Evolutionary conservation across 2,329 filamentous ascomycete species (phyloP).

Genomic region (Talaromyces marneffei): DNA sequence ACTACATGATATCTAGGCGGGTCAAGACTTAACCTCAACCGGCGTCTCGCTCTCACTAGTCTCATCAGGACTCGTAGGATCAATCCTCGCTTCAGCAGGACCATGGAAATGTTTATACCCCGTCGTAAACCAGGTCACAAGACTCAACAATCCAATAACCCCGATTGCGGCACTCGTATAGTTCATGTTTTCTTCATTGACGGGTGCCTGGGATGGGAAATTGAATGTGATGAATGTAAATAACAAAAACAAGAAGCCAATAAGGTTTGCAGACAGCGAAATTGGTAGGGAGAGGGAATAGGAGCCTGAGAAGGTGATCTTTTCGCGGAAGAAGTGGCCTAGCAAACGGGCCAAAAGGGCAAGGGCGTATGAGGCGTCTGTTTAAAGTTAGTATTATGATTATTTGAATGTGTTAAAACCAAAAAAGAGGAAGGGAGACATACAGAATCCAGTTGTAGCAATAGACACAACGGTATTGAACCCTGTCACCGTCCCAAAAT

Average conservation of each 20-base stretch:
- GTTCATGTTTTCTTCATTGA: constrained; percentile 53
- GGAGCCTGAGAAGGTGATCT: constrained; percentile 23
- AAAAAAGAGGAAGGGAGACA: constrained; percentile 17
- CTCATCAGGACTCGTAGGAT: not conserved
- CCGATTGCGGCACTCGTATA: constrained; percentile 54
- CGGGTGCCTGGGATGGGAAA: constrained; percentile 48
- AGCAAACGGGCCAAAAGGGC: constrained; percentile 49
- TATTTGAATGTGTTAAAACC: no score
- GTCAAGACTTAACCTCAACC: constrained; percentile 5
- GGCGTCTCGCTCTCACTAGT: not conserved
- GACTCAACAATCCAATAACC: constrained; percentile 47
- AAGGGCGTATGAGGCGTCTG: constrained; percentile 54
- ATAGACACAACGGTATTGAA: constrained; percentile 55
- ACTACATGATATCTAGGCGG: not conserved
- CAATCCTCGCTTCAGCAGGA: constrained; percentile 25
- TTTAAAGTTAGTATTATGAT: not conserved
- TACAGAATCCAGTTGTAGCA: constrained; percentile 53
- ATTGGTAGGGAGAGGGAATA: constrained; percentile 39
- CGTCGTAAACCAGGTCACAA: constrained; percentile 49
- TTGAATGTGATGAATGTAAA: constrained; percentile 55
- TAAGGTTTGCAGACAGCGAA: constrained; percentile 44
- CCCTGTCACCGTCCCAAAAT: constrained; percentile 51
- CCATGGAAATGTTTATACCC: constrained; percentile 48
- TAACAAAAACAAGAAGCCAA: constrained; percentile 48
- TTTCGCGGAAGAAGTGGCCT: constrained; percentile 39